A percentile compares a stretch with the other conserved stretches of the same genome.
Conservation (phyloP, 495 filamentous ascomycete genomes). For the Lichenothelia convexa region DNA sequence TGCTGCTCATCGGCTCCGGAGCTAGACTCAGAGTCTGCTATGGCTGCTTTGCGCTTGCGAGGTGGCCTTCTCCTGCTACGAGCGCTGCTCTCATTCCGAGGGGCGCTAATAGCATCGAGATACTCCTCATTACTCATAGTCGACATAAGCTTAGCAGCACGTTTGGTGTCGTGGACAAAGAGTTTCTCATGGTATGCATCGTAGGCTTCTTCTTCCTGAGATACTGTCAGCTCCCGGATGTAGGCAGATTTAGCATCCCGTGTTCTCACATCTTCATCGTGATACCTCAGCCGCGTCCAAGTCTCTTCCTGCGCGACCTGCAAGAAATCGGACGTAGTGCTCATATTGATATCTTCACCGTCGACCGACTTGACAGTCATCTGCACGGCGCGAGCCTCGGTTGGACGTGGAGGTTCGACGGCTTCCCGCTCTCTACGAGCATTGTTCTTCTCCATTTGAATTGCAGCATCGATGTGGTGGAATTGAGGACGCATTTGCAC, state of each 20-base stretch:
- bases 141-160: conserved; percentile 31
- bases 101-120: conserved; percentile 46
- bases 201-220: conserved; percentile 35
- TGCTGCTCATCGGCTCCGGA: too few species aligned
- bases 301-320: conserved; percentile 46
- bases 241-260: neutral
- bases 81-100: conserved; percentile 8
- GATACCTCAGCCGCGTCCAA: conserved; percentile 45
- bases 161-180: conserved; percentile 33
- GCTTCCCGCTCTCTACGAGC: conserved; percentile 22
- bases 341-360: conserved; percentile 31
- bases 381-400: conserved; percentile 45
- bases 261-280: conserved; percentile 44
- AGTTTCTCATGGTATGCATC: conserved; percentile 39
- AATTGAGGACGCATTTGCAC: conserved; percentile 60
- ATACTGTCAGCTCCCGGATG: neutral
- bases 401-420: conserved; percentile 23
- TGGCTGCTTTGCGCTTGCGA: too few species aligned
- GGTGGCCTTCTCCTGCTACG: neutral
- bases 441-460: conserved; percentile 26
- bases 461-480: conserved; percentile 52
- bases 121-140: conserved; percentile 38
- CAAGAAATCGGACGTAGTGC: conserved; percentile 33
- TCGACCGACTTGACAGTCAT: conserved; percentile 46
- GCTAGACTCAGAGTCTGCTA: too few species aligned